Conservation (phyloP, 108 stramenopile genomes). For the Tribonema minus region DNA sequence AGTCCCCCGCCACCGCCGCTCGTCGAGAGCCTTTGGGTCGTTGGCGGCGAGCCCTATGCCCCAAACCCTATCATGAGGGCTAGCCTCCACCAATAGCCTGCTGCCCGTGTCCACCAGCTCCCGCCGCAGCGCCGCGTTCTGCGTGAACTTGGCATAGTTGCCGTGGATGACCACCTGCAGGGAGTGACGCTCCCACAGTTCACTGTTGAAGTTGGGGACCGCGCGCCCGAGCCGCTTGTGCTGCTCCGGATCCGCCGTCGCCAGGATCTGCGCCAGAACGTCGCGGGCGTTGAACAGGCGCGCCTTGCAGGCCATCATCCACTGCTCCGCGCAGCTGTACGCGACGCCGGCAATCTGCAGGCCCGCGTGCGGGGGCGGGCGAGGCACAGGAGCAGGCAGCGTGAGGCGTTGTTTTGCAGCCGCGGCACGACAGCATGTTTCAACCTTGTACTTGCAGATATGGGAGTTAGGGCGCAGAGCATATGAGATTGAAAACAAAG, state of each 20-base stretch:
- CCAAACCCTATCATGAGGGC: slow-evolving; percentile 5
- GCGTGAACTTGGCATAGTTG: slow-evolving; percentile 15
- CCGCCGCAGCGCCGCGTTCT: neutral
- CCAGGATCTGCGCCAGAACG: neutral
- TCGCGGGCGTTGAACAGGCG: neutral
- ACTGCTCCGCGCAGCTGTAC: slow-evolving; percentile 19
- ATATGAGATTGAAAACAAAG: too few species aligned
- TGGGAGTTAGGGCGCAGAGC: too few species aligned
- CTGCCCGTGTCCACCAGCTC: slow-evolving; percentile 9
- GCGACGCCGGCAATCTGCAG: too few species aligned
- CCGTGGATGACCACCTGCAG: neutral
- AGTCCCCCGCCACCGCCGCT: too few species aligned
- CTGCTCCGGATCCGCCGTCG: neutral
- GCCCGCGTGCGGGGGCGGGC: too few species aligned
- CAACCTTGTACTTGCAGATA: too few species aligned
- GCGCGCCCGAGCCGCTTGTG: slow-evolving; percentile 9
- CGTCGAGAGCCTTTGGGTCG: too few species aligned
- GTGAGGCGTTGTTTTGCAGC: too few species aligned
- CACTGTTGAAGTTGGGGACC: neutral
- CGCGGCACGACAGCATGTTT: too few species aligned
- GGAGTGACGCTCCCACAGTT: neutral
- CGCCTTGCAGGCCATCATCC: slow-evolving; percentile 18
- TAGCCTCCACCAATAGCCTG: slow-evolving; percentile 9
- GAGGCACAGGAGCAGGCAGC: too few species aligned
- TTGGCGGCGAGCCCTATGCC: slow-evolving; percentile 12